Evolutionary conservation across 441 rosid species (phyloP).

Genomic region (Isatis lusitanica): DNA sequence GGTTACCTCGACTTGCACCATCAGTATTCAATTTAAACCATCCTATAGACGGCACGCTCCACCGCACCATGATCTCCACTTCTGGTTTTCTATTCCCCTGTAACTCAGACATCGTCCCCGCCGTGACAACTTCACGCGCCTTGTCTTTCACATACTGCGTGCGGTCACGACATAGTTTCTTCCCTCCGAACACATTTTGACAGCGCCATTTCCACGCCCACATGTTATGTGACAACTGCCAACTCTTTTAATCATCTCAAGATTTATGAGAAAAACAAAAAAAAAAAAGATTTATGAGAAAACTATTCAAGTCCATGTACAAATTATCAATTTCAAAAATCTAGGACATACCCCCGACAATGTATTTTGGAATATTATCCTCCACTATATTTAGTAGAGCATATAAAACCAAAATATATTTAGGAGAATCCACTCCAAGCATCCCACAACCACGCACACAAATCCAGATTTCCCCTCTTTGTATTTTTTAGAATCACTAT

Average conservation of each 20-base stretch:
- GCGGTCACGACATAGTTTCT: too few relatives aligned
- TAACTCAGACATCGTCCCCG: too few relatives aligned
- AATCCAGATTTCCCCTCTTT: not conserved
- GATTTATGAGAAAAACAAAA: not conserved
- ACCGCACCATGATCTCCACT: too few relatives aligned
- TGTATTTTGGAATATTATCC: not conserved
- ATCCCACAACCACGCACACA: slow-evolving; percentile 26
- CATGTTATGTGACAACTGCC: not conserved
- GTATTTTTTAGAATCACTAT: slow-evolving; percentile 20
- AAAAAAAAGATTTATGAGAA: slow-evolving; percentile 8
- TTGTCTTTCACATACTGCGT: too few relatives aligned
- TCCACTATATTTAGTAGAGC: slow-evolving; percentile 27
- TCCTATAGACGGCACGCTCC: too few relatives aligned
- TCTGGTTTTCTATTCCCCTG: too few relatives aligned
- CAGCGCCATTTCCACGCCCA: too few relatives aligned
- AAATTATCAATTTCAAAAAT: not conserved
- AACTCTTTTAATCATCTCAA: not conserved
- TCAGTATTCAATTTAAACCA: too few relatives aligned
- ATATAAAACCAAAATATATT: not conserved
- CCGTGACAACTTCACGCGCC: too few relatives aligned
- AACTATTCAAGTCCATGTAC: not conserved
- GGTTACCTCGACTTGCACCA: too few relatives aligned
- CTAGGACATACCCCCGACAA: not conserved
- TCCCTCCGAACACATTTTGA: too few relatives aligned
- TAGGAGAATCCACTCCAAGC: slow-evolving; percentile 15